Evolutionary conservation across 2,329 filamentous ascomycete species (phyloP).

Genomic region (Colletotrichum sp.): DNA sequence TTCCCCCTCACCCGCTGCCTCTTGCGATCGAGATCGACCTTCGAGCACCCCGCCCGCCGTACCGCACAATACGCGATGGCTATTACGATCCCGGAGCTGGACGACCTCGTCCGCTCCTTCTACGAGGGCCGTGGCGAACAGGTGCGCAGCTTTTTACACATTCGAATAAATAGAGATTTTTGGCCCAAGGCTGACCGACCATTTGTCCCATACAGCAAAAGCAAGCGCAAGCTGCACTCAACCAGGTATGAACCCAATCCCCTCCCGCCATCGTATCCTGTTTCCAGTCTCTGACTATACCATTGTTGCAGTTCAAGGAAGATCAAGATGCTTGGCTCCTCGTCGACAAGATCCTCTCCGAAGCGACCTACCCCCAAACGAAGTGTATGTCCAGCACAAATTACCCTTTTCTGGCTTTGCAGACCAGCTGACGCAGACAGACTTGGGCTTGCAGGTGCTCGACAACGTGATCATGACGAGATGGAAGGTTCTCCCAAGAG

Average conservation of each 20-base stretch:
- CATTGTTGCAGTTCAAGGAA: conserved; percentile 83
- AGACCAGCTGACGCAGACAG: conserved; percentile 45
- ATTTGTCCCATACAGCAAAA: conserved; percentile 75
- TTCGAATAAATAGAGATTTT: conserved; percentile 12
- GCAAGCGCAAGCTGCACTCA: conserved; percentile 89
- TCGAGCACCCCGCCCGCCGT: conserved; percentile 33
- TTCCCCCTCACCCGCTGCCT: conserved; percentile 17
- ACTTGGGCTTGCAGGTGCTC: conserved; percentile 92
- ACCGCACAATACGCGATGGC: conserved; percentile 58
- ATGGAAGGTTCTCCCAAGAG: conserved; percentile 96
- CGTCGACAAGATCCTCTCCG: conserved; percentile 94
- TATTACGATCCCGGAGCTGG: conserved; percentile 88
- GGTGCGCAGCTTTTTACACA: conserved; percentile 56
- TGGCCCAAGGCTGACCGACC: conserved; percentile 40
- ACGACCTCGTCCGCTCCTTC: conserved; percentile 94
- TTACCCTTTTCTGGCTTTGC: not conserved
- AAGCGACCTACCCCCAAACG: conserved; percentile 91
- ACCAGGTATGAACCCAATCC: conserved; percentile 71
- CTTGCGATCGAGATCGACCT: conserved; percentile 24
- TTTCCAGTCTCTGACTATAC: conserved; percentile 28
- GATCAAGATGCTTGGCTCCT: conserved; percentile 97
- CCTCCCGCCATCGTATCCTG: not conserved
- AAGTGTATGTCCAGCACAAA: conserved; percentile 72
- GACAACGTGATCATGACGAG: conserved; percentile 98
- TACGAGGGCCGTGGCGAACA: conserved; percentile 96